Base-by-base conservation (phyloP, 148 eudicot genomes). In the Spergularia marina region DNA sequence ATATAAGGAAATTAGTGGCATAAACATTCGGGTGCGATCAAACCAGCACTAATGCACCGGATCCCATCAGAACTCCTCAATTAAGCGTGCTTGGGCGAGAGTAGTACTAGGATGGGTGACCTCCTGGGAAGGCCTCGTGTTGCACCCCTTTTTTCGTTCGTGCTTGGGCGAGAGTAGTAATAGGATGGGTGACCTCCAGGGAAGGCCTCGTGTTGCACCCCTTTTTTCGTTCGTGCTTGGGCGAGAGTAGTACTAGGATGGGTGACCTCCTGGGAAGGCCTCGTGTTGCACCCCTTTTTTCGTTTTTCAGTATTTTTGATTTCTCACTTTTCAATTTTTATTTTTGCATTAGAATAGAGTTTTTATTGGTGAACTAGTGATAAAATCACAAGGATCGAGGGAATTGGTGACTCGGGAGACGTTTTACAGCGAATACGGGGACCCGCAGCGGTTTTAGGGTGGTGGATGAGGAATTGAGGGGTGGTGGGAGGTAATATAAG, bases 161-260 rank as follows among this genome's bases (percentile, higher is more conserved):
- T 89, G 92, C 87, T 89, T 87, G 87, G 88, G 90, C 89, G 80
- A 89, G 87, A 83, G 87, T 85, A 82, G 85, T 87, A 85, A 86
- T 83, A 83, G 82, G 83, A 88, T 82, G 85, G 87, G 89, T 88
- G 87, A 86, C 85, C 85, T 84, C 86, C 78, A 83, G 74, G 83
- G 81, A 82, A 82, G 89, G 82, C 83, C 84, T 82, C 82, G 87
- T 85, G 86, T 83, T 80, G 84, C 85, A 83, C 84, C 86, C 80
- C 78, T 74, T 75, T 78, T 77, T 83, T 70, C 53, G 47, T 73
- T 59, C 83, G 88, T 87, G 90, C 91, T 87, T 89, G 86, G 92
- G 89, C 92, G 89, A 85, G 96, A 85, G 92, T 87, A 85, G 87
- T 87, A 83, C 82, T 81, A 85, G 81, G 86, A 87, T 83, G 82